A percentile compares a stretch with the other conserved stretches of the same genome.
Conservation (phyloP, 345 rosid genomes). For the Lepidium didymum region DNA sequence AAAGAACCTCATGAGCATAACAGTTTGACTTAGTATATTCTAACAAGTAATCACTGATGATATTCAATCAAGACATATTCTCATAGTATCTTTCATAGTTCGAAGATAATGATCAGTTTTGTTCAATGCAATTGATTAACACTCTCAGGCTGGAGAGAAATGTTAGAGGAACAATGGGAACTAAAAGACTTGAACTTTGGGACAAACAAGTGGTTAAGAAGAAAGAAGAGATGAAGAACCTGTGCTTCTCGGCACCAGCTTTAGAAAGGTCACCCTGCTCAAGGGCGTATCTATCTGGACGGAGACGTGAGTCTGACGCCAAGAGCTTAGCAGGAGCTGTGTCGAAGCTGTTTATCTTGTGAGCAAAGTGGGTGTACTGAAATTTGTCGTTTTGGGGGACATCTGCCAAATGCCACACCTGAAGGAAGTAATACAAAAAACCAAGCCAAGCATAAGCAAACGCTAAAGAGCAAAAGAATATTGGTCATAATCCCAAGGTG, state of each 20-base stretch:
- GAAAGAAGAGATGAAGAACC: conserved; percentile 32
- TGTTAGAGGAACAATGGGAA: not conserved
- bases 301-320: conserved; percentile 74
- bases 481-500: not conserved
- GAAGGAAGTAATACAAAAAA: conserved; percentile 10
- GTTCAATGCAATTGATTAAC: not conserved
- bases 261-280: conserved; percentile 65
- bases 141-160: not conserved
- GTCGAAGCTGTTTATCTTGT: conserved; percentile 73
- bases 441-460: not conserved
- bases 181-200: not conserved
- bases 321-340: conserved; percentile 73
- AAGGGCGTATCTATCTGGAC: conserved; percentile 76
- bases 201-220: not conserved
- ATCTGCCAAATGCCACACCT: conserved; percentile 80
- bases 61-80: not conserved
- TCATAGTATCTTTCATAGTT: not conserved
- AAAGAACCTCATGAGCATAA: conserved; percentile 8
- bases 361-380: conserved; percentile 69
- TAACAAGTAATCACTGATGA: not conserved
- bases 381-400: conserved; percentile 65
- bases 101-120: not conserved
- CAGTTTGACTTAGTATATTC: not conserved
- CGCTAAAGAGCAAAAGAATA: not conserved
- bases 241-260: conserved; percentile 70